phyloP scores from a whole-genome alignment of 2,329 filamentous ascomycete genomes.

The Aureobasidium sp. region DNA sequence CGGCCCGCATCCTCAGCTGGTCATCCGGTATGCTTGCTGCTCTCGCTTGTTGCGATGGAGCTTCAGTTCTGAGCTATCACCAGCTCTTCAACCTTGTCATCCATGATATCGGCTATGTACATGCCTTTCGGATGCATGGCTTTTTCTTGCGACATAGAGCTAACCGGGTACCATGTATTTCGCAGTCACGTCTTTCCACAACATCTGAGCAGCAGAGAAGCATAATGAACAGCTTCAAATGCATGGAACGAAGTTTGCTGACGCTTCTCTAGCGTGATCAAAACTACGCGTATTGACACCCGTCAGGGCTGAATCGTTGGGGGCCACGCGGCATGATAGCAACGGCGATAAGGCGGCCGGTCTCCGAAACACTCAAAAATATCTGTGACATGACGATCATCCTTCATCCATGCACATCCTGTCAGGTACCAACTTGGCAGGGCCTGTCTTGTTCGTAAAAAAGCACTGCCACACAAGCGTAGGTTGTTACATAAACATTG shows the following conservation, averaged over 20 bases:
- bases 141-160: too few relatives aligned
- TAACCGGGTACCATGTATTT: not conserved
- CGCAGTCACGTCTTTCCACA: not conserved
- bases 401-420: not conserved
- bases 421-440: slow-evolving; percentile 9
- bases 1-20: too few relatives aligned
- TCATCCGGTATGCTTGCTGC: too few relatives aligned
- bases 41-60: too few relatives aligned
- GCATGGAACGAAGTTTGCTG: not conserved
- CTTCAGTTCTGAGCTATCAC: too few relatives aligned
- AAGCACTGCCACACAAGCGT: not conserved
- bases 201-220: not conserved
- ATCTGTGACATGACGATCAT: slow-evolving; percentile 11
- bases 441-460: not conserved
- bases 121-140: not conserved
- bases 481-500: not conserved
- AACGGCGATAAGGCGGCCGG: slow-evolving; percentile 9
- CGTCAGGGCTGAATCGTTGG: not conserved
- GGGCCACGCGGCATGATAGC: slow-evolving; percentile 2
- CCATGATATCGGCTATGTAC: too few relatives aligned
- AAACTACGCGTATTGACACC: not conserved
- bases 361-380: slow-evolving; percentile 1
- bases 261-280: not conserved
- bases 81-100: not conserved
- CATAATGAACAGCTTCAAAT: not conserved